These are phyloP conservation scores for Nectriaceae sp. DNA, from an alignment of 2,329 filamentous ascomycete genomes.

Conservation along the genomic window DNA sequence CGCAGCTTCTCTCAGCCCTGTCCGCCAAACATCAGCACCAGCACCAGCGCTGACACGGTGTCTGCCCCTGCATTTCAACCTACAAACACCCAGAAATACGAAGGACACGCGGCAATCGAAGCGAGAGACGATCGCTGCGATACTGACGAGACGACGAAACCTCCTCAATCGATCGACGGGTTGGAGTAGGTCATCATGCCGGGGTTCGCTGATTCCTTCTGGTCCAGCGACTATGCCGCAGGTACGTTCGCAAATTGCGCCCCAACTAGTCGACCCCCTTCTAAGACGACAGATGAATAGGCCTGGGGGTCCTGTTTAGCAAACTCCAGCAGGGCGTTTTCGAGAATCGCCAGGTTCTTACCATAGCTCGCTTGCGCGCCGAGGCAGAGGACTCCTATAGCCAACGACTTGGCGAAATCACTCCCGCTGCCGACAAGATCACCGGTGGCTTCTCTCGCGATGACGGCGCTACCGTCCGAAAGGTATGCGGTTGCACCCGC, in stretches of 20 bases:
- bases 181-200: slow-evolving; percentile 61
- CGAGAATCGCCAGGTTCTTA: slow-evolving; percentile 93
- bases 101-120: slow-evolving; percentile 28
- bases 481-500: slow-evolving; percentile 56
- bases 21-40: slow-evolving; percentile 7
- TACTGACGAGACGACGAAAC: slow-evolving; percentile 9
- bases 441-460: slow-evolving; percentile 83
- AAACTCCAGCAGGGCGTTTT: slow-evolving; percentile 96
- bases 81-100: slow-evolving; percentile 22
- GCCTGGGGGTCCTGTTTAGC: slow-evolving; percentile 89
- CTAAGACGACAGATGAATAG: slow-evolving; percentile 38
- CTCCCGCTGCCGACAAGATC: slow-evolving; percentile 78
- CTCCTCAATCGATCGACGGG: slow-evolving; percentile 20
- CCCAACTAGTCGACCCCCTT: neutral
- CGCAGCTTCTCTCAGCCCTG: neutral
- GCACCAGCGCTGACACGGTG: slow-evolving; percentile 11
- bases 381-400: slow-evolving; percentile 94
- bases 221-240: slow-evolving; percentile 96
- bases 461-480: slow-evolving; percentile 93
- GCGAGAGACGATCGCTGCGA: slow-evolving; percentile 15
- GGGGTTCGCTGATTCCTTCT: slow-evolving; percentile 93
- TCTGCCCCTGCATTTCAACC: slow-evolving; percentile 27
- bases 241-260: slow-evolving; percentile 51
- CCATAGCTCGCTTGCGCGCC: slow-evolving; percentile 88
- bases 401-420: slow-evolving; percentile 77